Evolutionary conservation across 306 rosid genomes (phyloP).

Genomic region (Glycine soja): DNA sequence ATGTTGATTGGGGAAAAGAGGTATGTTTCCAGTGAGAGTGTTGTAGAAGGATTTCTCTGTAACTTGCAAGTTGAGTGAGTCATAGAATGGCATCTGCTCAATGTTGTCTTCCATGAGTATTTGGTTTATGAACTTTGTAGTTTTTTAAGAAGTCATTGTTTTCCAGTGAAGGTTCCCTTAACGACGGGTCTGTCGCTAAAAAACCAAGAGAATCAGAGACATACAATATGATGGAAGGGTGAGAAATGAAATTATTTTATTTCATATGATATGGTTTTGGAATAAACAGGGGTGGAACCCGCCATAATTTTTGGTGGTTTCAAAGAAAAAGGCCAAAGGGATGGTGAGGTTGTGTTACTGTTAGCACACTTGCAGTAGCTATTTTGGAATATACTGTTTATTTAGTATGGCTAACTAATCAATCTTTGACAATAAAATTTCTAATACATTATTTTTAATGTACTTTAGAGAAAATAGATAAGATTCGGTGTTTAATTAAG

Average conservation of each 20-base stretch:
- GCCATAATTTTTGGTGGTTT: too few relatives aligned
- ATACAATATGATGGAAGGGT: too few relatives aligned
- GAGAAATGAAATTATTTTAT: too few relatives aligned
- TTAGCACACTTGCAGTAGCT: too few relatives aligned
- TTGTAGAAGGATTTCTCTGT: constrained; percentile 69
- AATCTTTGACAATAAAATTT: too few relatives aligned
- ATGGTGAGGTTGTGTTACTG: not conserved
- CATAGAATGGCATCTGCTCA: constrained; percentile 63
- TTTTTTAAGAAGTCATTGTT: constrained; percentile 58
- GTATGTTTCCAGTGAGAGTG: constrained; percentile 52
- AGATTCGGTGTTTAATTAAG: too few relatives aligned
- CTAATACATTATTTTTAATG: too few relatives aligned
- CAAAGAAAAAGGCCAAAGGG: too few relatives aligned
- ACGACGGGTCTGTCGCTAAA: not conserved
- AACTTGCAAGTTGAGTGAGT: constrained; percentile 63
- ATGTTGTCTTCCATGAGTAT: constrained; percentile 83
- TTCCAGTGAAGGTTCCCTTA: constrained; percentile 41
- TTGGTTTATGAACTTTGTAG: constrained; percentile 48
- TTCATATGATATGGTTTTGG: not conserved
- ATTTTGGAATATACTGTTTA: too few relatives aligned
- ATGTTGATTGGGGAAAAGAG: constrained; percentile 56
- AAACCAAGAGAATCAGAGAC: not conserved
- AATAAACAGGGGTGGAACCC: not conserved
- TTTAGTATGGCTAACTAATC: too few relatives aligned
- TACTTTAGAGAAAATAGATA: too few relatives aligned